These are phyloP conservation scores for Lipomyces orientalis DNA, from an alignment of 805 yeast genomes.

Conservation along the genomic window DNA sequence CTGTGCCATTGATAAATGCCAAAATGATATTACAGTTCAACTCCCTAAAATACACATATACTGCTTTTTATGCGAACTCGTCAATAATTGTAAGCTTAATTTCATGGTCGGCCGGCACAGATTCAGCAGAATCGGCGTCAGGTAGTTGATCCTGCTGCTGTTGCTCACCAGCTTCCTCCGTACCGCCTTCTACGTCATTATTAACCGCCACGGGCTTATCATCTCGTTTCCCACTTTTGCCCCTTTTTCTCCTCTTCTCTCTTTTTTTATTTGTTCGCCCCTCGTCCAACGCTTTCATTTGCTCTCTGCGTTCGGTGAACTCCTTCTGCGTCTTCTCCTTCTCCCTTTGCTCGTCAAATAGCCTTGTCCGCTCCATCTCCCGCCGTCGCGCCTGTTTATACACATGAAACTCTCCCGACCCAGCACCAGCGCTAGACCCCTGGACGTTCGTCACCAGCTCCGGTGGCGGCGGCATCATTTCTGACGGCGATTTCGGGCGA, in stretches of 20 bases:
- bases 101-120: slow-evolving; percentile 31
- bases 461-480: slow-evolving; percentile 39
- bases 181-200: background rate
- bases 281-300: slow-evolving; percentile 36
- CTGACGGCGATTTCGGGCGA: slow-evolving; percentile 25
- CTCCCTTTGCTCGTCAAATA: slow-evolving; percentile 38
- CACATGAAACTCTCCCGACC: slow-evolving; percentile 49
- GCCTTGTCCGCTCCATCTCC: slow-evolving; percentile 42
- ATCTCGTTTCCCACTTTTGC: slow-evolving; percentile 3
- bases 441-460: slow-evolving; percentile 43
- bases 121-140: background rate
- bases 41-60: background rate
- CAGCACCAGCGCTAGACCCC: slow-evolving; percentile 48
- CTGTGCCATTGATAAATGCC: background rate
- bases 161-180: slow-evolving; percentile 4
- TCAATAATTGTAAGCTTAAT: slow-evolving; percentile 32
- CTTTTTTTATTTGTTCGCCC: slow-evolving; percentile 42
- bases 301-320: slow-evolving; percentile 38
- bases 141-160: background rate
- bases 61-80: slow-evolving; percentile 23
- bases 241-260: slow-evolving; percentile 32
- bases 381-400: slow-evolving; percentile 45
- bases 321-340: slow-evolving; percentile 38
- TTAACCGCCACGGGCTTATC: background rate
- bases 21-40: background rate